Conservation (phyloP, 169 alveolate genomes). For the Plasmodium gallinaceum region DNA sequence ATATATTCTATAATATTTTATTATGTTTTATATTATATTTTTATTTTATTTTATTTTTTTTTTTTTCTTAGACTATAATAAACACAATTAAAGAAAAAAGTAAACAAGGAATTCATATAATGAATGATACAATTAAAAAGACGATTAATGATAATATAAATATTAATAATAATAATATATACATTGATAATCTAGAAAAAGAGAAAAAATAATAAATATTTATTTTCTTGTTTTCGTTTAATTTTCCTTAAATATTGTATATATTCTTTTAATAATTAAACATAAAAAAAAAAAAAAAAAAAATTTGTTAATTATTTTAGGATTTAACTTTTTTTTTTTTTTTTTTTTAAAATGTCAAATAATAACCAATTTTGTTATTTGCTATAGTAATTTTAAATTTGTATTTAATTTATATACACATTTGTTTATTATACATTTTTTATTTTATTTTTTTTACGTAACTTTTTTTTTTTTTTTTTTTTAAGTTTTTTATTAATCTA, state of each 20-base stretch:
- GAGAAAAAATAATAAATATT: constrained; percentile 1
- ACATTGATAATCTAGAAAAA: constrained; percentile 2
- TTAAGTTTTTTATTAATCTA: too few relatives aligned
- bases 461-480: too few relatives aligned
- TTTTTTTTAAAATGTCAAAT: too few relatives aligned
- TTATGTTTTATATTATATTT: not conserved
- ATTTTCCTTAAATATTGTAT: too few relatives aligned
- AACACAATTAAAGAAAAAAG: constrained; percentile 41
- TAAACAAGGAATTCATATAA: constrained; percentile 49
- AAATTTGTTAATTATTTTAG: too few relatives aligned
- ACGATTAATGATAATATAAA: constrained; percentile 15
- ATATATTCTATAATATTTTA: not conserved
- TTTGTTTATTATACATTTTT: too few relatives aligned
- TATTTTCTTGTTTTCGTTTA: too few relatives aligned
- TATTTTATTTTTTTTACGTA: too few relatives aligned
- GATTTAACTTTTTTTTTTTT: too few relatives aligned
- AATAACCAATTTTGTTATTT: too few relatives aligned
- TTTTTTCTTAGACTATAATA: constrained; percentile 21
- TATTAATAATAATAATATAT: constrained; percentile 4
- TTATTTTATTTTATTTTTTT: not conserved
- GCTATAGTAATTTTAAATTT: not conserved
- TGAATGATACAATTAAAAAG: constrained; percentile 44
- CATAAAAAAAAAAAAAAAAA: too few relatives aligned
- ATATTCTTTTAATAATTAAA: too few relatives aligned
- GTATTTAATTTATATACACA: not conserved